Base-by-base conservation (phyloP, 352 stramenopile genomes). In the Pythium sukuiense region DNA sequence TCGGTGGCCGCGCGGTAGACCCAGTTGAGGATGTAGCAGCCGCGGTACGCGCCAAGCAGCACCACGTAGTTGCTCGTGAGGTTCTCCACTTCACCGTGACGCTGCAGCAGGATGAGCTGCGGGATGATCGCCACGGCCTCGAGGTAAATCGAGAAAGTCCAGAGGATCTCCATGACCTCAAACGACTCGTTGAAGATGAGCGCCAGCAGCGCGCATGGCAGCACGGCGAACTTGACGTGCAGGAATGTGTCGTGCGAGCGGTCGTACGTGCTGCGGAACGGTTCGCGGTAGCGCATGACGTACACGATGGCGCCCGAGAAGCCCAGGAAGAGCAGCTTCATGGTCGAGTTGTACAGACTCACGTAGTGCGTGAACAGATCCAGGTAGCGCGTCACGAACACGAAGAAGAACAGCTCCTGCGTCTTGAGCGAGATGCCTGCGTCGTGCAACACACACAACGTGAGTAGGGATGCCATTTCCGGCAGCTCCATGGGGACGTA, bases 1-100 rank as follows among this genome's bases (percentile, higher is more conserved):
- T 99, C 98, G 1, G 89, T 96, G 48, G 97, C 95, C 13, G 96
- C 93, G 49, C 98, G 88, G 67, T 99, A 99, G 67, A 99, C 97
- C 98, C 98, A 99, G 81, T 99, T 99, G 27, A 99, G 75, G 69
- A 99, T 98, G 83, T 99, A 99, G 59, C 99, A 95, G 20, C 84
- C 95, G 54, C 98, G 92, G 77, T 99, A 99, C 52, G 91, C 83
- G 57, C 97, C 97, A 59, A 99, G 96, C 69, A 99, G 92, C 71
- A 99, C 98, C 55, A 99, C 97, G 77, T 99, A 99, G 79, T 99
- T 99, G 55, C 96, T 92, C 52, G 97, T 99, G 62, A 99, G 87
- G 82, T 99, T 99, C 79, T 99, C 97, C 8, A 99, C 96, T 78
- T 99, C 97, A 54, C 96, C 88, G 66, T 98, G 98, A 37, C 97